A percentile compares a stretch with the other conserved stretches of the same genome.
These are phyloP conservation scores for Rhizophora mangle DNA, from an alignment of 345 rosid species.

Conservation along the genomic window DNA sequence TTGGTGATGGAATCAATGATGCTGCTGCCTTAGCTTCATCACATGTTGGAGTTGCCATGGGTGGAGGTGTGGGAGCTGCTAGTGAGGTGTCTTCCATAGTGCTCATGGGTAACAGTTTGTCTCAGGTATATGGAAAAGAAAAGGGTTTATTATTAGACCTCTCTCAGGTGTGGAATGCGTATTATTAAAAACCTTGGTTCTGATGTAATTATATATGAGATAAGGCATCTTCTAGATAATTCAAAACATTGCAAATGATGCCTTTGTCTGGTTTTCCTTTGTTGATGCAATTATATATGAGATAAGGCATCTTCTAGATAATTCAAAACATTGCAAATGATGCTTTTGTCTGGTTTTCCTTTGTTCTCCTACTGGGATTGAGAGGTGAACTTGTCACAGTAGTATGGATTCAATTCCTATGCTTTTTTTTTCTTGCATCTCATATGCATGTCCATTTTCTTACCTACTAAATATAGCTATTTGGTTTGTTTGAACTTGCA, in stretches of 20 bases:
- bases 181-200: not conserved
- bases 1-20: conserved; percentile 97
- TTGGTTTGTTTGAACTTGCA: too few relatives aligned
- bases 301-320: too few relatives aligned
- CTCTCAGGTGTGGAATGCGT: not conserved
- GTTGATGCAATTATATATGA: too few relatives aligned
- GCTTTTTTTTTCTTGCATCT: too few relatives aligned
- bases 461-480: too few relatives aligned
- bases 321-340: too few relatives aligned
- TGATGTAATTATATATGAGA: too few relatives aligned
- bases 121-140: conserved; percentile 58
- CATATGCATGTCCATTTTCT: too few relatives aligned
- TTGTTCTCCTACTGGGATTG: not conserved
- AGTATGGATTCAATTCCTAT: too few relatives aligned
- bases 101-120: conserved; percentile 78
- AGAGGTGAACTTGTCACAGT: not conserved
- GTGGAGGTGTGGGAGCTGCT: conserved; percentile 95
- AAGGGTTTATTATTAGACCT: too few relatives aligned
- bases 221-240: too few relatives aligned
- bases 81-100: conserved; percentile 93
- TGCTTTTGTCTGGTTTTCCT: not conserved
- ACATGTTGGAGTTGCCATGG: conserved; percentile 91
- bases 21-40: conserved; percentile 95
- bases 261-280: not conserved
- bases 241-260: too few relatives aligned